Percentiles rank a stretch among this genome's conserved stretches.
These are phyloP conservation scores for Candida methanosorbosa DNA, from an alignment of 805 yeast species.

Conservation along the genomic window DNA sequence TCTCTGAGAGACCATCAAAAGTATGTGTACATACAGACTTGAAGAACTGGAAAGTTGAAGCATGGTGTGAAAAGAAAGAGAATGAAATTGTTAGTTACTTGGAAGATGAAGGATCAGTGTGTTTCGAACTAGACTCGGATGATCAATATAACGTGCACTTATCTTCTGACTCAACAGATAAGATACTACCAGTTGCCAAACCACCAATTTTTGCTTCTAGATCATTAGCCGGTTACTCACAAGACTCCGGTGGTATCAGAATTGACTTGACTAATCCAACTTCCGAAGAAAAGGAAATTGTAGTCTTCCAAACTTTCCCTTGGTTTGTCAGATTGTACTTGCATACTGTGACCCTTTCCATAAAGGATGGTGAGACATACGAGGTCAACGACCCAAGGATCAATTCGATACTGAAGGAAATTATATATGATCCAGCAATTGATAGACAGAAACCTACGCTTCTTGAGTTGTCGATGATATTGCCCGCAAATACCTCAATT, in stretches of 20 bases:
- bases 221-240: slow-evolving; percentile 86
- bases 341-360: slow-evolving; percentile 47
- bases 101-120: slow-evolving; percentile 7
- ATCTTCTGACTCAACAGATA: slow-evolving; percentile 35
- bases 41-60: slow-evolving; percentile 38
- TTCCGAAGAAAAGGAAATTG: slow-evolving; percentile 34
- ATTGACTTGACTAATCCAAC: slow-evolving; percentile 68
- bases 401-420: slow-evolving; percentile 35
- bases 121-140: slow-evolving; percentile 15
- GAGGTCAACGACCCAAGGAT: slow-evolving; percentile 18
- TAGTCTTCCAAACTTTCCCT: slow-evolving; percentile 77
- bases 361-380: slow-evolving; percentile 13
- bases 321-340: slow-evolving; percentile 87
- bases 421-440: slow-evolving; percentile 64
- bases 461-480: slow-evolving; percentile 52
- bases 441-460: slow-evolving; percentile 81
- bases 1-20: slow-evolving; percentile 35
- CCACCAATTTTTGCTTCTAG: slow-evolving; percentile 75
- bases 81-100: not conserved
- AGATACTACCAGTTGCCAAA: slow-evolving; percentile 26
- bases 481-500: slow-evolving; percentile 60
- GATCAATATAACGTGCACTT: slow-evolving; percentile 29
- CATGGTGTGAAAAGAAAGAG: slow-evolving; percentile 7
- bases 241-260: slow-evolving; percentile 84
- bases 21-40: slow-evolving; percentile 33